Conservation (phyloP, 805 yeast genomes). For the Debaryomyces prosopidis region DNA sequence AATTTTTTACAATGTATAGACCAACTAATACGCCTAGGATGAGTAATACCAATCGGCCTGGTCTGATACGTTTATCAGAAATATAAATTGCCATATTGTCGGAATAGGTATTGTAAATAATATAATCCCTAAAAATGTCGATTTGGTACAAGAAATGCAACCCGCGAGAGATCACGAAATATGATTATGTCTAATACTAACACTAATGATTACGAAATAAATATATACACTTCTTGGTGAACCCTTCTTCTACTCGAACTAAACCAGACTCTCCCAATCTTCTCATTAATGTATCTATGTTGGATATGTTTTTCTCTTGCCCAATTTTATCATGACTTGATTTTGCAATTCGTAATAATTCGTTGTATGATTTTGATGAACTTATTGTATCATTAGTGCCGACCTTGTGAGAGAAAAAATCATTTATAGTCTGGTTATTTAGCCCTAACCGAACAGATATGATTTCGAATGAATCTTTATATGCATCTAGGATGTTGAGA, state of each 20-base stretch:
- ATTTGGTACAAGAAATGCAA: no score
- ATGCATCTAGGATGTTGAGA: constrained; percentile 18
- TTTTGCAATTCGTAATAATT: constrained; percentile 14
- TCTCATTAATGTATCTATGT: constrained; percentile 14
- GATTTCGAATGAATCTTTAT: constrained; percentile 22
- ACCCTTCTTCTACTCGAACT: constrained; percentile 18
- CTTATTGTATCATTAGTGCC: background rate
- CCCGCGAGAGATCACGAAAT: no score
- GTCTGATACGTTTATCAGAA: constrained; percentile 6
- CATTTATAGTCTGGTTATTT: constrained; percentile 9
- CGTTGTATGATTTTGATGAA: constrained; percentile 11
- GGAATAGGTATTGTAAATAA: background rate
- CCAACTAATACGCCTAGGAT: background rate
- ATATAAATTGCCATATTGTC: constrained; percentile 5
- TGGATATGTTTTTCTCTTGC: background rate
- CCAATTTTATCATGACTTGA: background rate
- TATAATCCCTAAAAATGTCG: background rate
- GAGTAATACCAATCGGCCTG: constrained; percentile 2
- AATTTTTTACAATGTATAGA: background rate
- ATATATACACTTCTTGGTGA: constrained; percentile 16
- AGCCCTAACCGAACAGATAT: constrained; percentile 26
- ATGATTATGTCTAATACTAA: no score
- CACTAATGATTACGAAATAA: constrained; percentile 10
- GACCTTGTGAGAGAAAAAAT: constrained; percentile 11
- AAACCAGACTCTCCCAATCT: constrained; percentile 21